Evolutionary conservation across 148 eudicot genomes (phyloP), one percentile per base, ranked within the genome.

Genomic region (Nepenthes mirabilis): DNA sequence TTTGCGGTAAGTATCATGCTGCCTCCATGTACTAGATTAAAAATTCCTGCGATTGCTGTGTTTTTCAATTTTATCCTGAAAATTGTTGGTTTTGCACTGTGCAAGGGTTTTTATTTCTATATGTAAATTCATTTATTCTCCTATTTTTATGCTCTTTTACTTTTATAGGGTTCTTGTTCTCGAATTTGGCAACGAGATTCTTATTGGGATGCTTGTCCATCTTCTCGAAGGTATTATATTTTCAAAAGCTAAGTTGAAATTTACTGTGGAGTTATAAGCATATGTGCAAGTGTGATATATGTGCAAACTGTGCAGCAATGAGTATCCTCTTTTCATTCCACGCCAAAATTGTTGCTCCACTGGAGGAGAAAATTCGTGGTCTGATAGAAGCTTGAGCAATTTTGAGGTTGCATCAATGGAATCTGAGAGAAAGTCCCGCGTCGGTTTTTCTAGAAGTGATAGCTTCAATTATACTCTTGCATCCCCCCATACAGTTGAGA

Each of bases 181-280:
- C 79, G 99, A 56, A 86, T 93, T 77, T 93, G 99, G 99, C 99
- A 93, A 80, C 82, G 99, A 11, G 89, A 84, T 68, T 93, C 99
- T 11, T 93, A 89, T 70, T 93, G 99, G 99, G 77, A 86, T 82
- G 86, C 99, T 14, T 80, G 95, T 57, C 97, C 99, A 52, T 86
- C 97, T 60, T 89, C 95, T 43, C 77, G 90, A 74, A 89, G 99
- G 99, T 93, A 77, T 45, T 62, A 47, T 47, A 60, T 40, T 34
- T 45, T 23, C 23, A 71, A 47, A 11, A 43, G 37, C 55, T 40
- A 33, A 61, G 43, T 33, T 56, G 49, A 51, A 11, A 43, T 54
- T 57, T 33, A 37, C 5, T 14, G 36, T 36, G 43, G 45, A 8
- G 45, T 40, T 3, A 40, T 40, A 40, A 23, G 23, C 45, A 8